phyloP scores from a whole-genome alignment of 177 flowering plant species.

The Tripterygium wilfordii region DNA sequence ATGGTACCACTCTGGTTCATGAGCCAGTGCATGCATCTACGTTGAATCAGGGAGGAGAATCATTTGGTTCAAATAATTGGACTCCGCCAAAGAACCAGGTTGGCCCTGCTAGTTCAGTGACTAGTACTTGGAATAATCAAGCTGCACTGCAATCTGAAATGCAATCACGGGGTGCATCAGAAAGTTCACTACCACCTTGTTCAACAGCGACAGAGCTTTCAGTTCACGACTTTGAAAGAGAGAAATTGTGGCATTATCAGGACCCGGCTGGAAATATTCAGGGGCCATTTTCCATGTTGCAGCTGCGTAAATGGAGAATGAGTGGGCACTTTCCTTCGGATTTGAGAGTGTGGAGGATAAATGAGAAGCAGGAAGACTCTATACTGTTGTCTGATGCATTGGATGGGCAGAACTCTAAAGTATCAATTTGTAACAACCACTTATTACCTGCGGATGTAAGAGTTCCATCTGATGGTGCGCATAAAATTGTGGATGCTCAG shows the following conservation, averaged over 20 bases:
- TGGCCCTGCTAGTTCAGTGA: conserved; percentile 10
- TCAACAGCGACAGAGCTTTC: conserved; percentile 19
- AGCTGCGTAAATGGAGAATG: conserved; percentile 52
- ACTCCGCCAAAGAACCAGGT: conserved; percentile 13
- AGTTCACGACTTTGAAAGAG: conserved; percentile 22
- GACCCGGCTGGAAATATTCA: conserved; percentile 57
- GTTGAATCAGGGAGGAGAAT: conserved; percentile 9
- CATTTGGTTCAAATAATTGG: conserved; percentile 9
- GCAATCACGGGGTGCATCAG: conserved; percentile 13
- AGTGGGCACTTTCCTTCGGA: conserved; percentile 52
- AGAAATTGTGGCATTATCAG: conserved; percentile 58
- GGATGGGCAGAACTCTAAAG: conserved; percentile 18
- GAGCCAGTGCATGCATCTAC: conserved; percentile 11
- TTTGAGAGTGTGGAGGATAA: conserved; percentile 50
- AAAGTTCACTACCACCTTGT: conserved; percentile 12
- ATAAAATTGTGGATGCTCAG: conserved; percentile 12
- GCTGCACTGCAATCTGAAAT: conserved; percentile 12
- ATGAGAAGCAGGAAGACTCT: conserved; percentile 36
- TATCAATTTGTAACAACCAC: background rate
- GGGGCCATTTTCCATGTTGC: conserved; percentile 56
- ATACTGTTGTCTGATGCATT: conserved; percentile 53
- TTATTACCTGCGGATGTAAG: conserved; percentile 4
- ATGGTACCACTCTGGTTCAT: conserved; percentile 8
- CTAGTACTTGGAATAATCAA: conserved; percentile 12
- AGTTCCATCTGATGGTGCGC: conserved; percentile 14